Base-by-base conservation (phyloP, 2,329 filamentous ascomycete species). In the Byssoonygena ceratinophila region DNA sequence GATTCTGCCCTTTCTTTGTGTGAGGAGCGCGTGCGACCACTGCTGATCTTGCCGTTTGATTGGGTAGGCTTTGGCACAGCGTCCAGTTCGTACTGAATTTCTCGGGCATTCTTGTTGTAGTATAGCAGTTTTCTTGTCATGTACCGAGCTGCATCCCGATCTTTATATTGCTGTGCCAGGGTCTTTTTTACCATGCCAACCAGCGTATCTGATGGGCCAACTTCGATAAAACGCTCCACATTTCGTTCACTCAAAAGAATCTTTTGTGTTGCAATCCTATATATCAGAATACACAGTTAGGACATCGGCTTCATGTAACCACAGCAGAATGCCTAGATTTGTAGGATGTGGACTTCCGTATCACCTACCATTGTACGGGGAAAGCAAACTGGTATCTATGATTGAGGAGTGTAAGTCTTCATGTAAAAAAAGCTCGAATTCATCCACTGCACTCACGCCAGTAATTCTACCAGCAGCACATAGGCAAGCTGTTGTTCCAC, bases 141-240 rank as follows among this genome's bases (percentile, higher is more conserved):
- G 44, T 55, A 58, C 18, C 53, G 53, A 12, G 60, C 57, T 16
- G 59, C 55, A 46, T 61, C 58, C 29, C 61, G 54, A 12, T 49
- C 52, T 36, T 57, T 47, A 51, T 58, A 57, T 48, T 59, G 53
- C 34, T 57, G 58, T 37, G 60, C 56, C 9, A 66, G 58, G 5
- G 67, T 70, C 47, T 61, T 62, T 59, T 65, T 67, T 16, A 64
- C 63, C 67, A 72, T 71, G n/a, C 59, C 64, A 8, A 61, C 59
- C 20, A 73, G 57, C 3, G 62, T 68, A 20, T 64, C 59, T 4
- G 64, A 59, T 0, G 70, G 69, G 3, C 70, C 70, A 46, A 72
- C 63, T 57, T 73, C 70, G 41, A 73, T 60, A 27, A 68, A 59
- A 12, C 66, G 60, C 40, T 66, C 59, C 25, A 63, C 62, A 14